These are phyloP conservation scores for Cladosporium sp. DNA, from an alignment of 2,329 filamentous ascomycete species.

Conservation along the genomic window DNA sequence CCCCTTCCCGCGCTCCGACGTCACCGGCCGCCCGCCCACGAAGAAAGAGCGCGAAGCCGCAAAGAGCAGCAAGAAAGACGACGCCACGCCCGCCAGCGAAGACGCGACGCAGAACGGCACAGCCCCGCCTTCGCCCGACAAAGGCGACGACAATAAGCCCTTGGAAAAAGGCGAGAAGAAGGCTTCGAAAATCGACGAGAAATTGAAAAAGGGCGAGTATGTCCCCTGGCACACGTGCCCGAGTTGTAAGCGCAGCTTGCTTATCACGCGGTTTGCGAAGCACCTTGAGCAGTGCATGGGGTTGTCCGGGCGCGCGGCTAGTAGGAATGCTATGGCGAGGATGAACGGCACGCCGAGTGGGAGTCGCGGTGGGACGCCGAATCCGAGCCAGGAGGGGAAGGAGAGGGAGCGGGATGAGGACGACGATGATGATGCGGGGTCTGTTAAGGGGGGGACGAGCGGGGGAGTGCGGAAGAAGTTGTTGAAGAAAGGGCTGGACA, in stretches of 20 bases:
- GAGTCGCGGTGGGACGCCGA: conserved; percentile 37
- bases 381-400: conserved; percentile 25
- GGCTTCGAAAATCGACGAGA: conserved; percentile 42
- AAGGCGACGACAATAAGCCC: conserved; percentile 31
- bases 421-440: conserved; percentile 32
- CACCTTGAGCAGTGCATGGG: conserved; percentile 63
- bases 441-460: conserved; percentile 25
- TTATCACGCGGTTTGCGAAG: conserved; percentile 61
- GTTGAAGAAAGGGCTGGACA: conserved; percentile 42
- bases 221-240: conserved; percentile 59
- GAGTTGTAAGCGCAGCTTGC: conserved; percentile 61
- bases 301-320: conserved; percentile 54
- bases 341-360: conserved; percentile 37
- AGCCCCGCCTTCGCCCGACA: conserved; percentile 33
- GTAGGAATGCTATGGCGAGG: conserved; percentile 52
- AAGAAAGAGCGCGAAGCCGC: conserved; percentile 75
- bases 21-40: conserved; percentile 54
- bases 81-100: conserved; percentile 41
- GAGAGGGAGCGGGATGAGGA: conserved; percentile 27
- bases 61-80: conserved; percentile 45
- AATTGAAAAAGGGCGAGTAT: conserved; percentile 52
- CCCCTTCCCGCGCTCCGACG: conserved; percentile 72
- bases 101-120: conserved; percentile 40
- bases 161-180: conserved; percentile 50
- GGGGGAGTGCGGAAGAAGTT: conserved; percentile 39